Evolutionary conservation across 2,329 filamentous ascomycete species (phyloP), one percentile per base, ranked within the genome.

Genomic region (Cylindrodendrum hubeiense): DNA sequence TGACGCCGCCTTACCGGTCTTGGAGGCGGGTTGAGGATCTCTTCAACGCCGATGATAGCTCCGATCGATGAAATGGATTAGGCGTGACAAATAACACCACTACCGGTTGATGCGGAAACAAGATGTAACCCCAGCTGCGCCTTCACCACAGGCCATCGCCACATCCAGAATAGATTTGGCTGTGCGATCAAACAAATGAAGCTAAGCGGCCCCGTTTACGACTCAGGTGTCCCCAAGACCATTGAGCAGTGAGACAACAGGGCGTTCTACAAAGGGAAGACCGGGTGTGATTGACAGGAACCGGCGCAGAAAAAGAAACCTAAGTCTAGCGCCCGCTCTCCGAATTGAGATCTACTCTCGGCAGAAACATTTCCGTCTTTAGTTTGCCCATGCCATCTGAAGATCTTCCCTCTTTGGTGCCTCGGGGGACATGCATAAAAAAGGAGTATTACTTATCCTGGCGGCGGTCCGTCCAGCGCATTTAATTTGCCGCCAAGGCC

Each of bases 271-370:
- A 5, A 39, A 17, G 17, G 37, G 24, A 52, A 21, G 37, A 37
- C 26, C 19, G n/a, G 21, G 46, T 50, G 4, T 19, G 12, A 22
- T 43, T 33, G 13, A 50, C 15, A 22, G 22, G 26, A 43, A 22
- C 64, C 60, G 60, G 63, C 54, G 59, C 69, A 63, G 64, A 65
- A 71, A 68, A 62, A 55, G 62, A 65, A 56, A 37, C 17, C 56
- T 54, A 17, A 53, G 41, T 67, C 56, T 60, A 69, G 26, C 33
- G 26, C 51, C 55, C 63, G 63, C 60, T 54, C 44, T 53, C 39
- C 44, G 67, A 61, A 74, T 74, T 74, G 41, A 63, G 71, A 74
- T 74, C 71, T 70, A 53, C 71, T 44, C 43, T 46, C 55, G 68
- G 63, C 54, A 66, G 49, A 69, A 41, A 55, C 57, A 44, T 54